Evolutionary conservation across 2,329 filamentous ascomycete genomes (phyloP).

Genomic region (Chaetomiaceae sp.): DNA sequence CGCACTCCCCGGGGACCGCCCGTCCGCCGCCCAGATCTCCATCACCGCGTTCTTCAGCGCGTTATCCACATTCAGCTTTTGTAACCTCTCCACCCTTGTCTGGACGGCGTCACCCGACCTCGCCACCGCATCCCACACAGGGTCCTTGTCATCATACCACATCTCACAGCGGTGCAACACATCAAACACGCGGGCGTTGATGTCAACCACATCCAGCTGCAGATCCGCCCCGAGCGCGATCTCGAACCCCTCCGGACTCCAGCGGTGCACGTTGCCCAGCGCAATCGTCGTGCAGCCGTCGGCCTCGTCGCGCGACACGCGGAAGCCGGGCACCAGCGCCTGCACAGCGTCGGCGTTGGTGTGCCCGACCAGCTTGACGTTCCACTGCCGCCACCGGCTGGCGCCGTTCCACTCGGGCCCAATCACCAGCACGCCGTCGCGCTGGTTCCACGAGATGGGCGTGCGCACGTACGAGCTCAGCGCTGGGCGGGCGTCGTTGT

Average conservation of each 20-base stretch:
- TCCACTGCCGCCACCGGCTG: constrained; percentile 17
- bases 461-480: constrained; percentile 15
- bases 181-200: constrained; percentile 18
- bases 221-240: constrained; percentile 17
- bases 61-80: constrained; percentile 11
- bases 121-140: constrained; percentile 17
- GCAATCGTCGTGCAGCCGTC: constrained; percentile 12
- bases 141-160: constrained; percentile 20
- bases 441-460: constrained; percentile 22
- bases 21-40: constrained; percentile 26
- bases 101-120: constrained; percentile 3
- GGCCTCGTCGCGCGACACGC: constrained; percentile 9
- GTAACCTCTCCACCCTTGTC: constrained; percentile 16
- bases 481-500: constrained; percentile 1
- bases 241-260: constrained; percentile 14
- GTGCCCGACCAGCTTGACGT: constrained; percentile 22
- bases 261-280: constrained; percentile 14
- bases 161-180: constrained; percentile 22
- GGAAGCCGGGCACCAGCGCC: constrained; percentile 3
- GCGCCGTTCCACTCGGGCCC: constrained; percentile 18
- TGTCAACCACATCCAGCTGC: constrained; percentile 23
- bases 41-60: constrained; percentile 21
- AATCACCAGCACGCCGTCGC: constrained; percentile 17
- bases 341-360: constrained; percentile 9
- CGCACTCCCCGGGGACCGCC: constrained; percentile 15